Evolutionary conservation across 352 stramenopile genomes (phyloP).

Genomic region (Phytophthora citricola): DNA sequence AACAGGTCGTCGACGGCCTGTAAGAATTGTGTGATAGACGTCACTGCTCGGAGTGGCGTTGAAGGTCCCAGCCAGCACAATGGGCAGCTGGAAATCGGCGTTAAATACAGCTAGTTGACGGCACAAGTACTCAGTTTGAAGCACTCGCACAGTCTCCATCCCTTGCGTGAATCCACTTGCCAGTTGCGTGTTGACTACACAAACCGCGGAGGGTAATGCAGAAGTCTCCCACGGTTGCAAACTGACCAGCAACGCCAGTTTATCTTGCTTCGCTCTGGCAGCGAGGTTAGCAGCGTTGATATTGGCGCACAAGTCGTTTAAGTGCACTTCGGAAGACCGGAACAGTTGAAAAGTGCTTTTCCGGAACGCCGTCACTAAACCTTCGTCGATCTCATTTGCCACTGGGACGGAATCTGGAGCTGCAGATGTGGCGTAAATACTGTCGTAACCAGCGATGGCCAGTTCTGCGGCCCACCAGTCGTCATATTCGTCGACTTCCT

Average conservation of each 20-base stretch:
- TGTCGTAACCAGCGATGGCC: constrained; percentile 80
- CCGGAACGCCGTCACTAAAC: constrained; percentile 84
- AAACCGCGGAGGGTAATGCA: constrained; percentile 70
- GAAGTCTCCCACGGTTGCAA: constrained; percentile 88
- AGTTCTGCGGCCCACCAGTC: constrained; percentile 82
- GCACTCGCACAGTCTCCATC: constrained; percentile 65
- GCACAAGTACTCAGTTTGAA: constrained; percentile 77
- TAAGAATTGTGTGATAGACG: constrained; percentile 83
- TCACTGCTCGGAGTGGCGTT: constrained; percentile 80
- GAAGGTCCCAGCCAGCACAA: constrained; percentile 85
- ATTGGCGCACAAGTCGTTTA: constrained; percentile 59
- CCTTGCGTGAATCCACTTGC: constrained; percentile 30
- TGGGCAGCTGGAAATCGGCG: constrained; percentile 79
- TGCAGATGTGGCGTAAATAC: constrained; percentile 55
- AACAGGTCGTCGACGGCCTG: constrained; percentile 55
- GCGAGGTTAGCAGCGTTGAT: constrained; percentile 56
- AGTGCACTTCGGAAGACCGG: constrained; percentile 51
- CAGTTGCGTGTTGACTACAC: constrained; percentile 61
- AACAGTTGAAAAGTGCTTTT: constrained; percentile 85
- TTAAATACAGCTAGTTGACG: constrained; percentile 81
- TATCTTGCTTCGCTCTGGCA: constrained; percentile 67
- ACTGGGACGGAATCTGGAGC: constrained; percentile 20
- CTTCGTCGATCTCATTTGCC: constrained; percentile 51
- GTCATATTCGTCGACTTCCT: constrained; percentile 91
- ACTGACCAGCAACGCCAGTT: constrained; percentile 70